Base-by-base conservation (phyloP, 2,329 filamentous ascomycete species). In the Cladosporium halotolerans region DNA sequence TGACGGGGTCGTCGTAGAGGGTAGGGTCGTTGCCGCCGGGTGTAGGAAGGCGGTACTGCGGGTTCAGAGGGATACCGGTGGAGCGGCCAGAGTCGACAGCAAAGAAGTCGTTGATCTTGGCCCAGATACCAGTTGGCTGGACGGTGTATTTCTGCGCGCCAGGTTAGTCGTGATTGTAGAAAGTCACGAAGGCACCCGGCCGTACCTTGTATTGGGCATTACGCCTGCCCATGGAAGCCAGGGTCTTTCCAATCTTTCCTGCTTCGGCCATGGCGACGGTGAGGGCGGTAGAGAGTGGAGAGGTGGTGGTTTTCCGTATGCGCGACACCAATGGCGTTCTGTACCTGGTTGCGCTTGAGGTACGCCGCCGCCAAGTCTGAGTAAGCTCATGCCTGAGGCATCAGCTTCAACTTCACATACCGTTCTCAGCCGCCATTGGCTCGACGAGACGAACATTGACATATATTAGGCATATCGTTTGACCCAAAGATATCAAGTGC, bases 51-150 rank as follows among this genome's bases (percentile, higher is more conserved):
- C 93, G 91, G 81, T 82, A 96, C 76, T 91, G 85, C 39, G 90
- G 84, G 80, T 97, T 97, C 66, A 99, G 77, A 44, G 93, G 93
- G 16, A 99, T 77, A 72, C 93, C 93, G 66, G 86, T 90, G 61
- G 91, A 96, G 61, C 93, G 91, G 67, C 88, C 83, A 34, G 90
- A 81, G 71, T 96, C 92, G 66, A 99, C 76, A 62, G 89, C 83
- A 62, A 96, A 73, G 63, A 85, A 70, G 62, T 84, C 82, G 70
- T 91, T 90, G 70, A 99, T 76, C 53, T 76, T 76, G 68, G 92
- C 90, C 88, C 89, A 97, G 72, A 97, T 76, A 39, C 93, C 93
- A 38, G 79, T 82, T 48, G 92, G 93, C 70, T 96, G 88, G 59
- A 97, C 78, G 34, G 91, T 95, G 76, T 99, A 92, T 88, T 97